These are phyloP conservation scores for Gonapodya sp. DNA, from an alignment of 192 early-diverging fungal genomes.

Conservation along the genomic window DNA sequence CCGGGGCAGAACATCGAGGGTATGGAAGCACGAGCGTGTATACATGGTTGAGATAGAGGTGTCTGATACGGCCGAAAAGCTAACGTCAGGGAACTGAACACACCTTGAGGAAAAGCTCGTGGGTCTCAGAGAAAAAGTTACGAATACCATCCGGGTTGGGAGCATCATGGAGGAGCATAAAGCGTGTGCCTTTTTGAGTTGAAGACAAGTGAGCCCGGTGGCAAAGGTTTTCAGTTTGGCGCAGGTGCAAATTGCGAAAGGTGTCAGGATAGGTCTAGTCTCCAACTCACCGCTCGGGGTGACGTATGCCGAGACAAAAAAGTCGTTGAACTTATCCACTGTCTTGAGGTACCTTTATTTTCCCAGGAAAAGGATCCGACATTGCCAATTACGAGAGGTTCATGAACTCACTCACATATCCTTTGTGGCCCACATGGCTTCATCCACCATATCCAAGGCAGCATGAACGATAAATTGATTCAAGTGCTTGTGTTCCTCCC, in stretches of 20 bases:
- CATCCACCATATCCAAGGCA: slow-evolving; percentile 93
- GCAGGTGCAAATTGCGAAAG: background rate
- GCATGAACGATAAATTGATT: slow-evolving; percentile 97
- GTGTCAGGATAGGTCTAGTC: background rate
- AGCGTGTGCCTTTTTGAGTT: slow-evolving; percentile 44
- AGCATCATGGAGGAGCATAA: slow-evolving; percentile 76
- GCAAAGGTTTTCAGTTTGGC: background rate
- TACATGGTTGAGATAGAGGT: too few relatives aligned
- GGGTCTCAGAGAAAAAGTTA: slow-evolving; percentile 70
- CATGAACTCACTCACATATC: slow-evolving; percentile 45
- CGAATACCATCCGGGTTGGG: slow-evolving; percentile 67
- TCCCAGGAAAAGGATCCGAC: too few relatives aligned
- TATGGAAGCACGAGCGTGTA: background rate
- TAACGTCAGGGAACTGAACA: background rate
- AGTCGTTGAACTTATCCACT: slow-evolving; percentile 93
- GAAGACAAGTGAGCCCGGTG: background rate
- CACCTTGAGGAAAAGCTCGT: slow-evolving; percentile 86
- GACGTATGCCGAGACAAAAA: slow-evolving; percentile 83
- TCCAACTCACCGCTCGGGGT: slow-evolving; percentile 63
- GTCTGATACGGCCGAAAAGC: background rate
- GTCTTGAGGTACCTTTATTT: slow-evolving; percentile 86
- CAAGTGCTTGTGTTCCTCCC: slow-evolving; percentile 77
- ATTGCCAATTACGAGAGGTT: slow-evolving; percentile 13
- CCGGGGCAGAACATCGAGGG: background rate
- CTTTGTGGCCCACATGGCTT: slow-evolving; percentile 79